Evolutionary conservation across 1,139 yeast species (phyloP), one percentile per base, ranked within the genome.

Genomic region (Dujonia santamariae): DNA sequence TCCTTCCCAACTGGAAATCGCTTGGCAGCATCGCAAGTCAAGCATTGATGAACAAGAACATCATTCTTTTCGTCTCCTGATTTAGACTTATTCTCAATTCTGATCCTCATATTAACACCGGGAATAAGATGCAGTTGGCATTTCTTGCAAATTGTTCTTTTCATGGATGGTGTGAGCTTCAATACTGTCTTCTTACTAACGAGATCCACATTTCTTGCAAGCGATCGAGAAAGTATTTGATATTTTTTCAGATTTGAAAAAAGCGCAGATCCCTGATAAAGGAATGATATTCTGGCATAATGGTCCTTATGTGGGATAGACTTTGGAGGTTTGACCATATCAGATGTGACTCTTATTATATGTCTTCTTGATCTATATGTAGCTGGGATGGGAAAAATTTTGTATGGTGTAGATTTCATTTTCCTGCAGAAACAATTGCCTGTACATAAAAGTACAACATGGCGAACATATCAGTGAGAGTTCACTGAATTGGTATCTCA

Each of bases 131-230:
- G 41, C 7, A 72, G 53, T 36, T 70, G 53, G 51, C 94, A 84
- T 18, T 54, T 56, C 45, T 80, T 82, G 54, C 94, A 84, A 18
- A 78, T 47, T 1, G 68, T 62, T 41, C 90, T 59, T 51, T 84
- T 85, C 15, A 84, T 49, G 19, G 60, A 59, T 0, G 87, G 87
- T 23, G 82, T 71, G 33, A 80, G 48, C 45, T 82, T 73, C 12
- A 80, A 49, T 4, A 82, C 88, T 4, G 78, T 70, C 48, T 79
- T 80, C 47, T 79, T 78, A 3, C 85, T 72, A 7, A 82, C 80
- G 23, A 65, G 45, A 35, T 64, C 72, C 42, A 73, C 61, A 32
- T 65, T 68, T 32, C 73, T 56, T 13, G 65, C 52, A 42, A 76
- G 77, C 32, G 67, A 63, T 30, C 85, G 54, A 0, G 84, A 70